Evolutionary conservation across 441 rosid genomes (phyloP).

Genomic region (Corymbia calophylla): DNA sequence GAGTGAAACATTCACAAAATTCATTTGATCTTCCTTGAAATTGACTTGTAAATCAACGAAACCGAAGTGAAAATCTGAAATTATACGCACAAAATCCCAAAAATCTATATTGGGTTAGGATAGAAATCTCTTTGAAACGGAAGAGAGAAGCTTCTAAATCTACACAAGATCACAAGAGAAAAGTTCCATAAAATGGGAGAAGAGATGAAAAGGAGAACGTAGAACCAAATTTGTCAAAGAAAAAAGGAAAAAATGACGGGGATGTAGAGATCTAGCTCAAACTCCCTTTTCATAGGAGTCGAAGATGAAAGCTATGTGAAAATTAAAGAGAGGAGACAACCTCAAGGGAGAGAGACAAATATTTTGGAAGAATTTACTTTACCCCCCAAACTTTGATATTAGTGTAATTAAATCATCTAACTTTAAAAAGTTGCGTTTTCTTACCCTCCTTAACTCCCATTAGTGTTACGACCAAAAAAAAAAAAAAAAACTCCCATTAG

Average conservation of each 20-base stretch:
- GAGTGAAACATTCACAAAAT: no score
- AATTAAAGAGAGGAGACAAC: no score
- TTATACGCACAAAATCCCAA: background rate
- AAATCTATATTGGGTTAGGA: background rate
- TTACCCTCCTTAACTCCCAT: background rate
- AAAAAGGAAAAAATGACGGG: background rate
- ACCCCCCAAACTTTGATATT: background rate
- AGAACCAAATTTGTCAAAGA: background rate
- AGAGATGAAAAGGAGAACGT: background rate
- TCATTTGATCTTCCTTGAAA: background rate
- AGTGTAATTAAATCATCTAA: background rate
- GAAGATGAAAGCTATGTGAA: no score
- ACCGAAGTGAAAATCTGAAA: background rate
- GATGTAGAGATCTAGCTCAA: background rate
- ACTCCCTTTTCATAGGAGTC: background rate
- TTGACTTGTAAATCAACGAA: accelerated
- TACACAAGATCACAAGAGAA: no score
- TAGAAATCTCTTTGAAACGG: no score
- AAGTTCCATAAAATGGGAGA: background rate
- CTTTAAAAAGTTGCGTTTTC: background rate
- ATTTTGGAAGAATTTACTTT: no score
- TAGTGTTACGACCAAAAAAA: no score
- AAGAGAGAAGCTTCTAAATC: background rate
- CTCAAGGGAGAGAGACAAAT: no score
- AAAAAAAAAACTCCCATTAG: background rate